Base-by-base conservation (phyloP, 2,329 filamentous ascomycete species). In the Tolypocladium endophyticum region DNA sequence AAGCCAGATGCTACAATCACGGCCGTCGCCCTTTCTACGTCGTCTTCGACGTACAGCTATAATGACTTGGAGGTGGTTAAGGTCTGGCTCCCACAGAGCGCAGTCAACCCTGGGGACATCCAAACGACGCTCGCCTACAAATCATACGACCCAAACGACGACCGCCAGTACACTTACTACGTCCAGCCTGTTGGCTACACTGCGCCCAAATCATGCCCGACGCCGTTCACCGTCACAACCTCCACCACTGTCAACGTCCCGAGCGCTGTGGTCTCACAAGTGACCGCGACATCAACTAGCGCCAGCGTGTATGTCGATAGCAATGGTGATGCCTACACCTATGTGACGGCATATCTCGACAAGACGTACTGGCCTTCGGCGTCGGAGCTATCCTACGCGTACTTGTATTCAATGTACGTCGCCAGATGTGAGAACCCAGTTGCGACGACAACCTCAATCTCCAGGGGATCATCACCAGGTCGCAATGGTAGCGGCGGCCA, bases 131-230 rank as follows among this genome's bases (percentile, higher is more conserved):
- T 14, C 25, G 1, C 14, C 4, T 30, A 50, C 45, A 5, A 25
- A 50, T 20, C 45, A 9, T 50, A 50, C 25, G 16, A 30, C 25
- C 25, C 23, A 12, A 30, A 30, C 23, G 7, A 4, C 2, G 45
- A 18, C 3, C 11, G 11, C 43, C 23, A 12, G 23, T 61, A 61
- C 61, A 66, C 66, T 5, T 53, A 58, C 28, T 67, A 61, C 56
- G 45, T 60, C 20, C 62, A 64, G 58, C 56, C 58, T 11, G 30
- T 68, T 8, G 57, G 66, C 53, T 65, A 64, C 60, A 69, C 68
- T 0, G 70, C 70, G 0, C 70, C 70, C 1, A 18, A 63, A 0
- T 65, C 64, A 4, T 71, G 69, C 61, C 66, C 67, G 4, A 70
- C 68, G 7, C 60, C 65, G 4, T 71, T 71, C 55, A 69, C 64